Conservation (phyloP, 176 grass and related monocot species). For the Phoenix dactylifera region DNA sequence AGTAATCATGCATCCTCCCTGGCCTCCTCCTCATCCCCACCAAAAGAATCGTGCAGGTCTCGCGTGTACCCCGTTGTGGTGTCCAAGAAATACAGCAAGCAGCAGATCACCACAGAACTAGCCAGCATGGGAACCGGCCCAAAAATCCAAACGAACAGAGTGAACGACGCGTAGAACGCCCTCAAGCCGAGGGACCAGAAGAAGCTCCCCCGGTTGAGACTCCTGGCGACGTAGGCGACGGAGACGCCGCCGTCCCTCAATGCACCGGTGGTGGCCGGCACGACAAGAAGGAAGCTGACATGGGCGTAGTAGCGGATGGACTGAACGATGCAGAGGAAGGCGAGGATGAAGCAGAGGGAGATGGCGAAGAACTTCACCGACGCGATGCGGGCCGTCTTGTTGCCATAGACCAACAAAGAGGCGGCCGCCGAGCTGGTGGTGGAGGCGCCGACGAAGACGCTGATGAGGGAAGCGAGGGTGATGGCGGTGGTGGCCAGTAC, state of each 20-base stretch:
- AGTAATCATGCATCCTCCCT: no score
- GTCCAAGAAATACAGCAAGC: constrained; percentile 45
- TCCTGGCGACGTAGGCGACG: constrained; percentile 37
- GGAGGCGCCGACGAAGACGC: constrained; percentile 56
- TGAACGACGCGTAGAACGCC: no score
- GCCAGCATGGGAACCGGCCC: no score
- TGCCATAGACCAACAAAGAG: constrained; percentile 57
- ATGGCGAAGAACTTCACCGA: constrained; percentile 70
- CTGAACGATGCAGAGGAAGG: no score
- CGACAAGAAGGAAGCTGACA: constrained; percentile 59
- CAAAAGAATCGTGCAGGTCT: no score
- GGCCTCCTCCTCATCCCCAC: no score
- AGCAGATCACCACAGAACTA: constrained; percentile 11
- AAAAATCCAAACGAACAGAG: no score
- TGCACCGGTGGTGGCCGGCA: constrained; percentile 6
- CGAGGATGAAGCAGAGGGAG: constrained; percentile 71
- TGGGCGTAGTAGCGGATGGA: constrained; percentile 74
- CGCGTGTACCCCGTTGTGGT: no score
- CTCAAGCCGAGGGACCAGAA: no score
- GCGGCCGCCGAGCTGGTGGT: neutral
- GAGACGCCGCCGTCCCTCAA: neutral
- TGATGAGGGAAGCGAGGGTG: constrained; percentile 65
- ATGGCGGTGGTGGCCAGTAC: constrained; percentile 78
- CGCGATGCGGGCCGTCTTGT: constrained; percentile 34
- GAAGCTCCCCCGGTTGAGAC: no score